Conservation (phyloP, 176 grass and related monocot species). For the Zoysia japonica region DNA sequence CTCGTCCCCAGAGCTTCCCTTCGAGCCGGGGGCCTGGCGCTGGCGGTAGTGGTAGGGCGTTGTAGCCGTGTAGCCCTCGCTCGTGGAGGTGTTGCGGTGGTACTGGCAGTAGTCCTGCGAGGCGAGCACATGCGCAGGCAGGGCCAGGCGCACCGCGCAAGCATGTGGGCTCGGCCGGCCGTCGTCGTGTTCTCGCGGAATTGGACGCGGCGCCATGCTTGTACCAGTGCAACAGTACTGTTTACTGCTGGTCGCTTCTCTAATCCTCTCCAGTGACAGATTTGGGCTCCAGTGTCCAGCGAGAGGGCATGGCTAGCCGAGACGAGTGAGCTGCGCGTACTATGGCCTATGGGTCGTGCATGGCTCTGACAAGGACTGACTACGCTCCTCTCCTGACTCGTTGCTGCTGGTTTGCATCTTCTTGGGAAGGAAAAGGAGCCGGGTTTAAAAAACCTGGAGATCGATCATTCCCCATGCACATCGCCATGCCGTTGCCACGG, state of each 20-base stretch:
- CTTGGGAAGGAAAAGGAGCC: conserved; percentile 47
- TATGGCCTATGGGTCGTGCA: background rate
- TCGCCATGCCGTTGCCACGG: background rate
- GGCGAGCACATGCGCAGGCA: conserved; percentile 3
- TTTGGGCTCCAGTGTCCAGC: background rate
- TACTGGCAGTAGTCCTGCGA: conserved; percentile 6
- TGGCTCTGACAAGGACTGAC: conserved; percentile 44
- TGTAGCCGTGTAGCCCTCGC: background rate
- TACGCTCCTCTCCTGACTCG: conserved; percentile 27
- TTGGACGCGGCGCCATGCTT: conserved; percentile 31
- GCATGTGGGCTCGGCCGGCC: conserved; percentile 30
- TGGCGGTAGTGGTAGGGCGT: no score
- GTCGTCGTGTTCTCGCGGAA: conserved; percentile 15
- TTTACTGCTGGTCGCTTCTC: conserved; percentile 29
- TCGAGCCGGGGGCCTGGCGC: no score
- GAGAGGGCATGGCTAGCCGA: background rate
- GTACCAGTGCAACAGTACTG: conserved; percentile 32
- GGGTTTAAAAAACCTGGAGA: conserved; percentile 30
- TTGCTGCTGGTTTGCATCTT: conserved; percentile 54
- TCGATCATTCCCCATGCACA: conserved; percentile 42
- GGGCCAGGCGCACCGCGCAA: background rate
- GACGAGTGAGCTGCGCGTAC: background rate
- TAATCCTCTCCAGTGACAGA: background rate
- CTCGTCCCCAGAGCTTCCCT: no score
- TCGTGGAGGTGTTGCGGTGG: background rate